Conservation (phyloP, 805 yeast species). For the Hanseniaspora valbyensis region DNA sequence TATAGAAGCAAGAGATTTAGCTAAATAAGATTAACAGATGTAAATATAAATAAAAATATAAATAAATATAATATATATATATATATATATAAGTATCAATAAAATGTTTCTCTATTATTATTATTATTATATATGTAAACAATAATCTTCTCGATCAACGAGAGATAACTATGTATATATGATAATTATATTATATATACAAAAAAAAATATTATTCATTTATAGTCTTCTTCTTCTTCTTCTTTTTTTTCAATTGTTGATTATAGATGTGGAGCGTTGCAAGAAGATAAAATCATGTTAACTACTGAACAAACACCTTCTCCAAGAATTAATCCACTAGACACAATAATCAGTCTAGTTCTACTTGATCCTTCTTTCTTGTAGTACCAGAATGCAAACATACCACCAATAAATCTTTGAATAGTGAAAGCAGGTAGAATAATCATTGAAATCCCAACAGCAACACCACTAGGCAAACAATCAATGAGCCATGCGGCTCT, state of each 20-base stretch:
- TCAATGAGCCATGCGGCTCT: slow-evolving; percentile 30
- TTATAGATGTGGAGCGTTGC: slow-evolving; percentile 51
- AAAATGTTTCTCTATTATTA: too few species aligned
- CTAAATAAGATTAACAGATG: slow-evolving; percentile 7
- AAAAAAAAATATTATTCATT: neutral
- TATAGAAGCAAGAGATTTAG: slow-evolving; percentile 43
- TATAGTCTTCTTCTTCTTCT: too few species aligned
- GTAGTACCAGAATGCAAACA: slow-evolving; percentile 51
- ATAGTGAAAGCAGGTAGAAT: slow-evolving; percentile 87
- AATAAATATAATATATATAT: too few species aligned
- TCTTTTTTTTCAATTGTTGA: too few species aligned
- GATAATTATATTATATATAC: neutral
- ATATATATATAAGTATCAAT: too few species aligned
- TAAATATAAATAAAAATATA: too few species aligned
- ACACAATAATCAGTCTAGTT: slow-evolving; percentile 71
- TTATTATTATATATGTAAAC: neutral
- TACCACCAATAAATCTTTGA: slow-evolving; percentile 86
- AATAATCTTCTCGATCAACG: neutral
- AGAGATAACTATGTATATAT: neutral
- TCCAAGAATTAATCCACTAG: slow-evolving; percentile 86
- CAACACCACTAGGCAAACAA: slow-evolving; percentile 85
- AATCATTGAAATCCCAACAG: slow-evolving; percentile 93
- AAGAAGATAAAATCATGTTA: slow-evolving; percentile 64
- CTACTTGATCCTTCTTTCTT: slow-evolving; percentile 32
- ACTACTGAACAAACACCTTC: slow-evolving; percentile 83